Percentiles rank a stretch among this genome's conserved stretches.
Evolutionary conservation across 208 protist genomes (phyloP).

Genomic region (Porcisia hertigi): DNA sequence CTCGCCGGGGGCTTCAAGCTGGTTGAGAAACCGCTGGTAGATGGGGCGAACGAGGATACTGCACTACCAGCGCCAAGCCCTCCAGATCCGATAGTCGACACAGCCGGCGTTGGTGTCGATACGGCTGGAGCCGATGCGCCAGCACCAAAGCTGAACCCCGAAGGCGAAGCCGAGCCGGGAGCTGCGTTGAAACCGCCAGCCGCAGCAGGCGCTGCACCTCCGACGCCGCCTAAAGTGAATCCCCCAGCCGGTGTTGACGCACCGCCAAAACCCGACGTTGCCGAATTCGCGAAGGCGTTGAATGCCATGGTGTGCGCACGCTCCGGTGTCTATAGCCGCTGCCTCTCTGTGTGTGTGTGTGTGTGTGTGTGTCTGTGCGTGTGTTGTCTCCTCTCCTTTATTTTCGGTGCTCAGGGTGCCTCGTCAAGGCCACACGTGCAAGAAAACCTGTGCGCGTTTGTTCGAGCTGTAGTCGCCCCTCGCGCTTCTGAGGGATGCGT

Average conservation of each 20-base stretch:
- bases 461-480: neutral
- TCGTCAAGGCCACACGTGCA: neutral
- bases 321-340: neutral
- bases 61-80: conserved; percentile 10
- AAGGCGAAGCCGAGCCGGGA: neutral
- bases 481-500: neutral
- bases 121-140: neutral
- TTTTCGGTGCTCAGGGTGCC: neutral
- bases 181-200: conserved; percentile 1
- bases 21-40: conserved; percentile 15
- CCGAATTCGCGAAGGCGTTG: conserved; percentile 8
- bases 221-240: neutral
- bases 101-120: neutral
- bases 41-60: neutral
- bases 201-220: neutral
- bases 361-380: neutral
- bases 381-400: neutral
- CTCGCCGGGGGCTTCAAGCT: conserved; percentile 7
- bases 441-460: neutral
- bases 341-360: neutral
- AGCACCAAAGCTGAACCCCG: conserved; percentile 2
- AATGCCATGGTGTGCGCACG: conserved; percentile 10
- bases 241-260: conserved; percentile 1
- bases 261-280: neutral
- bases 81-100: neutral